These are phyloP conservation scores for Pleurozium schreberi DNA, from an alignment of 225 moss, liverwort and hornwort species.

Conservation along the genomic window DNA sequence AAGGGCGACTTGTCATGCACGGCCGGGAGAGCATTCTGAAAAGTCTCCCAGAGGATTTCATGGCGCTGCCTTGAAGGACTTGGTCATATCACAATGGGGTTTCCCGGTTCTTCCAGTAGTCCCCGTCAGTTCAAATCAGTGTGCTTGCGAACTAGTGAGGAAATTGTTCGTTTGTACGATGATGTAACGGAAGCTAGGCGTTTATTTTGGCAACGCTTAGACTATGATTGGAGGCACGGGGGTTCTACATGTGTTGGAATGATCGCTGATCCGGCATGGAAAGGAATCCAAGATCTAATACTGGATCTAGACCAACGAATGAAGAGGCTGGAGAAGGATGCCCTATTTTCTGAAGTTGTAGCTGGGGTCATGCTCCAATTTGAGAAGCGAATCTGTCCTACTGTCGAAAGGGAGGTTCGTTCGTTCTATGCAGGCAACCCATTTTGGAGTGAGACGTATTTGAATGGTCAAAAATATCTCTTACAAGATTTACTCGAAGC, in stretches of 20 bases:
- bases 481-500: not conserved
- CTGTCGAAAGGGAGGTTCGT: accelerated
- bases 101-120: not conserved
- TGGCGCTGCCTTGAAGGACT: not conserved
- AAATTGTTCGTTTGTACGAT: not conserved
- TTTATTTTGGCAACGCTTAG: accelerated
- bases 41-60: not conserved
- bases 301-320: not conserved
- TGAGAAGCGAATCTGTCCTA: not conserved
- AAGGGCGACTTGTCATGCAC: not conserved
- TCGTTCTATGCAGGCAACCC: accelerated
- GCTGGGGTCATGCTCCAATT: not conserved
- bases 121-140: not conserved
- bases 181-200: too few species aligned
- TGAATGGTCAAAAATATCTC: accelerated
- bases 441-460: too few species aligned
- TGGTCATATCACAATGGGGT: not conserved
- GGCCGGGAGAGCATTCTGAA: not conserved
- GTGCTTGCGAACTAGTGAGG: not conserved
- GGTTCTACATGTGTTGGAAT: too few species aligned
- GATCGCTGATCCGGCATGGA: not conserved
- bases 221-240: too few species aligned
- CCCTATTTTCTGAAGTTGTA: not conserved
- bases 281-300: accelerated
- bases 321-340: not conserved